A percentile compares a stretch with the other conserved stretches of the same genome.
These are phyloP conservation scores for Fusarium austroafricanum DNA, from an alignment of 2,329 filamentous ascomycete species.

Conservation along the genomic window DNA sequence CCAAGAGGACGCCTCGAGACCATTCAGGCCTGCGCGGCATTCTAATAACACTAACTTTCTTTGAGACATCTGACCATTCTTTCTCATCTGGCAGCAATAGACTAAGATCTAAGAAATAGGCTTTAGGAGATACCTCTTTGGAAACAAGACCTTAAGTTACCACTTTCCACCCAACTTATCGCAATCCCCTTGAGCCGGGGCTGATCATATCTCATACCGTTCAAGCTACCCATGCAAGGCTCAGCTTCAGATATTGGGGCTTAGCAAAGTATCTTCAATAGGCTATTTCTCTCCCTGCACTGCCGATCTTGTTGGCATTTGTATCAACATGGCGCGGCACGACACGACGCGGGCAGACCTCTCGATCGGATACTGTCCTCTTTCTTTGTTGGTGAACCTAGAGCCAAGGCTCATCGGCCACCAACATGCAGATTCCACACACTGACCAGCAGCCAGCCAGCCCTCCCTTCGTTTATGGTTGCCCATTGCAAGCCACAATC, in stretches of 20 bases:
- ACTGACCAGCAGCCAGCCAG: not conserved
- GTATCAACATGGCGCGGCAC: conserved; percentile 22
- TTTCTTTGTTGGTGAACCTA: conserved; percentile 12
- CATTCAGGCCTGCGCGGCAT: conserved; percentile 4
- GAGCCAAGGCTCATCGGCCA: conserved; percentile 8
- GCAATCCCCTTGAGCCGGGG: not conserved
- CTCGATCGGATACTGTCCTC: conserved; percentile 20
- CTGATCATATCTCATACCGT: conserved; percentile 1
- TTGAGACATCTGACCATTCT: conserved; percentile 11
- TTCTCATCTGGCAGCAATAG: not conserved
- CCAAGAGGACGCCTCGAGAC: conserved; percentile 3
- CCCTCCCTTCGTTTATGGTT: conserved; percentile 9
- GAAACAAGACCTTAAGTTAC: conserved; percentile 8
- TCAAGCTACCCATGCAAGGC: conserved; percentile 1
- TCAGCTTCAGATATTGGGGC: not conserved
- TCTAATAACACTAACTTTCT: conserved; percentile 21
- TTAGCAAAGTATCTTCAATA: not conserved
- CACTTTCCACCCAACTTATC: not conserved
- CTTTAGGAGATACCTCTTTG: not conserved
- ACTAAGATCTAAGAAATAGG: not conserved
- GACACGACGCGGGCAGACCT: conserved; percentile 17
- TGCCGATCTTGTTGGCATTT: conserved; percentile 21
- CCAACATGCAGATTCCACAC: conserved; percentile 10
- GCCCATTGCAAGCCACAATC: conserved; percentile 23
- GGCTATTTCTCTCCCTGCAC: conserved; percentile 7